Percentiles rank a stretch among this genome's conserved stretches.
phyloP scores from a whole-genome alignment of 2,329 filamentous ascomycete genomes.

The Neonectria faginata region DNA sequence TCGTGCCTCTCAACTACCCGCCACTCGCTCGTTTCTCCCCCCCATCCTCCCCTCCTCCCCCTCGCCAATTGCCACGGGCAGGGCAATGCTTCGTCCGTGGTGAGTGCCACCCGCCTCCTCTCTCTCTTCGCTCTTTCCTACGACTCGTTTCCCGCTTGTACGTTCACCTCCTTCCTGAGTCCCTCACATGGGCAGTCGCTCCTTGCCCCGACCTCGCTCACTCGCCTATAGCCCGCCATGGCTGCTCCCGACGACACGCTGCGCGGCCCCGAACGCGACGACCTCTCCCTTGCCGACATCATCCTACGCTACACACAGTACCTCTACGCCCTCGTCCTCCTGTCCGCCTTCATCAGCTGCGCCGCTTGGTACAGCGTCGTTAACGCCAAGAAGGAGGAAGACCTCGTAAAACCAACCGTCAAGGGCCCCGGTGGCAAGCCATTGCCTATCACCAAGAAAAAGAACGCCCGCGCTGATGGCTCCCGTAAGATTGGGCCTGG shows the following conservation, averaged over 20 bases:
- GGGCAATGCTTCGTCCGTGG: constrained; percentile 55
- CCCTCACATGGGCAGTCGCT: constrained; percentile 40
- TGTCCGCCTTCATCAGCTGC: constrained; percentile 62
- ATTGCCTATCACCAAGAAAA: constrained; percentile 75
- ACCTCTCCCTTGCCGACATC: constrained; percentile 52
- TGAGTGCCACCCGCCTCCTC: constrained; percentile 44
- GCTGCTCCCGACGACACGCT: constrained; percentile 49
- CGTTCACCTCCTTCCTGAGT: constrained; percentile 9
- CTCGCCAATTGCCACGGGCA: constrained; percentile 52
- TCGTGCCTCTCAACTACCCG: constrained; percentile 41
- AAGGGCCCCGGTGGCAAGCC: constrained; percentile 91
- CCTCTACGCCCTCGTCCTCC: constrained; percentile 64
- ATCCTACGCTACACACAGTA: constrained; percentile 62
- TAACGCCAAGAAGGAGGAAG: constrained; percentile 62
- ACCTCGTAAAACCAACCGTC: constrained; percentile 59
- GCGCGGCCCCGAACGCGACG: constrained; percentile 40
- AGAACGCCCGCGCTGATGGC: constrained; percentile 60
- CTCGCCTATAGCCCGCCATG: constrained; percentile 49
- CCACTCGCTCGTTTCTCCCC: constrained; percentile 43
- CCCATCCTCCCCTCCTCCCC: constrained; percentile 26
- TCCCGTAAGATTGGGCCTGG: constrained; percentile 60
- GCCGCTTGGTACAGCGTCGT: constrained; percentile 66
- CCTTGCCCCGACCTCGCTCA: constrained; percentile 42
- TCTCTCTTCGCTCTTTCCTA: constrained; percentile 32
- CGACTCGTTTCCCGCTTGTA: constrained; percentile 27